A percentile compares a stretch with the other conserved stretches of the same genome.
phyloP scores from a whole-genome alignment of 495 filamentous ascomycete species.

The Podospora pseudopauciseta region DNA sequence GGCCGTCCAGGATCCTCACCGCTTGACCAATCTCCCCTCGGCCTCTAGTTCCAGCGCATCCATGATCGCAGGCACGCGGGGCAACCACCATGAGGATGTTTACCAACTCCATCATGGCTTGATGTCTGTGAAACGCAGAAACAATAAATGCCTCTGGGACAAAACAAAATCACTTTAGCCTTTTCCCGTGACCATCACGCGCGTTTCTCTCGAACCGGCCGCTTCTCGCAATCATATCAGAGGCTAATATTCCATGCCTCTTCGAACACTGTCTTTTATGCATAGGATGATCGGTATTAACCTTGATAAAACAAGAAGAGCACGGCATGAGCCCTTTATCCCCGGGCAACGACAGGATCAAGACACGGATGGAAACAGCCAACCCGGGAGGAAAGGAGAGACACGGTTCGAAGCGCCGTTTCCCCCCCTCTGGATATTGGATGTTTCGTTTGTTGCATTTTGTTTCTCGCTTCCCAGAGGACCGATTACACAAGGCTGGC shows the following conservation, averaged over 20 bases:
- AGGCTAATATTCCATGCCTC: slow-evolving; percentile 3
- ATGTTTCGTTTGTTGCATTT: neutral
- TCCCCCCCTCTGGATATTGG: neutral
- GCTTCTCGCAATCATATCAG: neutral
- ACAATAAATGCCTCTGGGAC: neutral
- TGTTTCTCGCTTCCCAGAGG: neutral
- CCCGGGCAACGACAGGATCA: slow-evolving; percentile 4
- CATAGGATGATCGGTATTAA: slow-evolving; percentile 18
- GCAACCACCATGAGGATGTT: neutral
- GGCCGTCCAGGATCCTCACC: slow-evolving; percentile 13
- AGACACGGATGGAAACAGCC: neutral
- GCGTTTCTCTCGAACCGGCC: neutral
- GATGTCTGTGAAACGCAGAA: slow-evolving; percentile 7
- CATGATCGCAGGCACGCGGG: neutral
- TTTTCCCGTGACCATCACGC: neutral
- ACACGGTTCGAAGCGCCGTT: neutral
- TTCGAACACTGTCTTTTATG: neutral
- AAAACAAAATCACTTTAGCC: neutral
- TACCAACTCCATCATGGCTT: neutral
- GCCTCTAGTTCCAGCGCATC: neutral
- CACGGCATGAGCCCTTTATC: neutral
- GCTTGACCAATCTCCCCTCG: slow-evolving; percentile 8
- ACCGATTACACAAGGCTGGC: too few species aligned
- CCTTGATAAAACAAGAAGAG: slow-evolving; percentile 12
- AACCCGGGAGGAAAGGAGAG: neutral